Percentiles rank a stretch among this genome's conserved stretches.
Evolutionary conservation across 148 eudicot species (phyloP).

Genomic region (Amaranthus palmeri): DNA sequence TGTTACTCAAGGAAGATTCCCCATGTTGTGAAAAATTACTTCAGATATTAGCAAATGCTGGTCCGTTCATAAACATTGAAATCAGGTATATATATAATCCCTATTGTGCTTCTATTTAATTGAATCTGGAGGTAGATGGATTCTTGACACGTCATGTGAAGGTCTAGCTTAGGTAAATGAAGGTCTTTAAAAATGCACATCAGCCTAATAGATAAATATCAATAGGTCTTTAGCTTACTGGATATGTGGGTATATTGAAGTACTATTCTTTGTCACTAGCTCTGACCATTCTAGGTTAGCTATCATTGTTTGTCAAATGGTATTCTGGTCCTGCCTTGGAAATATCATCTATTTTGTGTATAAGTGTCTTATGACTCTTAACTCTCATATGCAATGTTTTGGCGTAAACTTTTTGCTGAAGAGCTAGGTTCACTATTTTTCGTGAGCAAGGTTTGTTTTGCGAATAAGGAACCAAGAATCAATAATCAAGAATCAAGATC

Average conservation of each 20-base stretch:
- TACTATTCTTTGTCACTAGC: not conserved
- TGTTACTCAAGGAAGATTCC: constrained; percentile 43
- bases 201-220: no score
- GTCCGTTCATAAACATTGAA: constrained; percentile 42
- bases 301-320: not conserved
- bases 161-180: not conserved
- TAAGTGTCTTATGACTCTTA: no score
- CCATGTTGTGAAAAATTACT: constrained; percentile 47
- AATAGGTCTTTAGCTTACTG: no score
- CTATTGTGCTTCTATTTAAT: not conserved
- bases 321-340: not conserved
- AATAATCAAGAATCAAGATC: no score
- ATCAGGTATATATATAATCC: constrained; percentile 42
- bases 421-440: not conserved
- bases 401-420: not conserved
- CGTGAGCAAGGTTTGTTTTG: no score
- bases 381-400: not conserved
- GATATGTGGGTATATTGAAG: no score
- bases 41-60: constrained; percentile 56
- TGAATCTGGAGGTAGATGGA: not conserved
- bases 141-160: not conserved
- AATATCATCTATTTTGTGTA: not conserved
- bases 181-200: not conserved
- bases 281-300: not conserved
- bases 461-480: no score